Base-by-base conservation (phyloP, 139 green algal species). In the Chlorokybus atmophyticus region DNA sequence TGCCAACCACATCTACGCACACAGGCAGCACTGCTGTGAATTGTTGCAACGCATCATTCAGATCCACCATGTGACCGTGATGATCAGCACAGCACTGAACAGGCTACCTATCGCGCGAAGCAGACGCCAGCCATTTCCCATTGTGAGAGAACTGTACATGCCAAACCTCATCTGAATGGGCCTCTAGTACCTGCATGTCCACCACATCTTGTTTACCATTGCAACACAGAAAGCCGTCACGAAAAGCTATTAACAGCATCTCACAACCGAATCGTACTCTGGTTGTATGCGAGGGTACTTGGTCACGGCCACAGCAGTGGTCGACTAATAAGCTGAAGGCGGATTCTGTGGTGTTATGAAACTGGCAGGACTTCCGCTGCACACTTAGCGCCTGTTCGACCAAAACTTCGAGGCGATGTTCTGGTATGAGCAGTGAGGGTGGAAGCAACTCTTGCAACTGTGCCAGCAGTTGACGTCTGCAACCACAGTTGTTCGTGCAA, bases 101-200 rank as follows among this genome's bases (percentile, higher is more conserved):
- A 21, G 7, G 44, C 7, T 25, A n/a, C 50, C 14, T 30, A 67
- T 78, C 79, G 76, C 89, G 91, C 19, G 70, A 82, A 0, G 73
- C 81, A 0, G 77, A 78, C 1, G 86, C 88, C n/a, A 95, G 70
- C 62, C 73, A 70, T 5, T 54, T 66, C 29, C 85, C 86, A 32
- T 69, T 52, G 60, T 88, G 78, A 3, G 71, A 85, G 71, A 95
- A 94, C n/a, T 75, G 61, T 25, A 95, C 42, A 58, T 91, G 82
- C 88, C 88, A 96, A 51, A 95, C 85, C 76, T 95, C 87, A 28
- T 94, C 85, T 0, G 19, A 73, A 58, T 95, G 87, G 25, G 64
- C 76, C 29, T 80, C 68, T 40, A 94, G 57, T 14, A 79, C 58
- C 68, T 88, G 79, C 52, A 10, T 21, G 10, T 14, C 35, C 35